Evolutionary conservation across 2,329 filamentous ascomycete species (phyloP).

Genomic region (Xylaria sp.): DNA sequence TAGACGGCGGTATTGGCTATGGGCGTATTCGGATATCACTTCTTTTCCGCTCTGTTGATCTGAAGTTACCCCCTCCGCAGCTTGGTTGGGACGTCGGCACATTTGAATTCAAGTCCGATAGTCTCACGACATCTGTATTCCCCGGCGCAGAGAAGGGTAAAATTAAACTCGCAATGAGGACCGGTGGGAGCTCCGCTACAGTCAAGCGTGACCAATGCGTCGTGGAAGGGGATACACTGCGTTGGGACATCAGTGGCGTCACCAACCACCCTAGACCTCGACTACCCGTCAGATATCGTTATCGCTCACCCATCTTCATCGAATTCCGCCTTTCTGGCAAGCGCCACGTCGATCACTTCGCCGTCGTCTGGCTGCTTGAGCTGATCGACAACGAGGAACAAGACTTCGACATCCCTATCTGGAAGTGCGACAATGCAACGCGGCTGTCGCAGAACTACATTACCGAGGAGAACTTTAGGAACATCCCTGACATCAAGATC

Average conservation of each 20-base stretch:
- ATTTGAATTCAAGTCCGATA: constrained; percentile 83
- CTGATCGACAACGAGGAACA: constrained; percentile 82
- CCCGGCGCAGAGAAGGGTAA: constrained; percentile 68
- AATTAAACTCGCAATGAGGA: constrained; percentile 81
- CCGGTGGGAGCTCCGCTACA: constrained; percentile 82
- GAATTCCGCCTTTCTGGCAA: constrained; percentile 80
- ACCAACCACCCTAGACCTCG: constrained; percentile 64
- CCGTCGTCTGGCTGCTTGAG: constrained; percentile 86
- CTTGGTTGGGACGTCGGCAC: constrained; percentile 96
- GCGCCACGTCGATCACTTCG: constrained; percentile 77
- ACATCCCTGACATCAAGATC: constrained; percentile 79
- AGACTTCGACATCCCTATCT: constrained; percentile 89
- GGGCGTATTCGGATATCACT: constrained; percentile 89
- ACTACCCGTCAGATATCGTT: constrained; percentile 89
- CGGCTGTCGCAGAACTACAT: constrained; percentile 93
- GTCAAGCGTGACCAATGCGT: constrained; percentile 73
- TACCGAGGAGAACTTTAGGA: constrained; percentile 77
- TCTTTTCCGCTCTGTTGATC: constrained; percentile 89
- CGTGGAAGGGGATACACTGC: constrained; percentile 65
- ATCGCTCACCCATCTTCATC: constrained; percentile 88
- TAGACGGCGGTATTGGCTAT: constrained; percentile 93
- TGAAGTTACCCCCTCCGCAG: constrained; percentile 83
- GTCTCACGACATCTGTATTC: constrained; percentile 70
- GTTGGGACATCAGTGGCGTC: constrained; percentile 61
- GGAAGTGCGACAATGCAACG: constrained; percentile 79